phyloP scores from a whole-genome alignment of 2,329 filamentous ascomycete species.

The Aspergillus aculeatus region DNA sequence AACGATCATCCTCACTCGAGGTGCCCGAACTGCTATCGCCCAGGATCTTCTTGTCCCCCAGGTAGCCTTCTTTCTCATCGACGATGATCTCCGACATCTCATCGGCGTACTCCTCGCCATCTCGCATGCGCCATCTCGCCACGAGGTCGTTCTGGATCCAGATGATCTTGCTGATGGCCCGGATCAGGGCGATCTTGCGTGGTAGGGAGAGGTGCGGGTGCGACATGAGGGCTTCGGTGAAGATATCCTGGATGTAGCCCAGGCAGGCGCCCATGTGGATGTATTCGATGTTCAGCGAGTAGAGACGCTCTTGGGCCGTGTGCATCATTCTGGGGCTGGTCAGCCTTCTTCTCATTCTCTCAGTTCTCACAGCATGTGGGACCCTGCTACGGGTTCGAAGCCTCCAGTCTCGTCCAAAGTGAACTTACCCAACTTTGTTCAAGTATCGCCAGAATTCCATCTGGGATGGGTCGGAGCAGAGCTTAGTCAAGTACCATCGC shows the following conservation, averaged over 20 bases:
- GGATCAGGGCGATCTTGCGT: constrained; percentile 70
- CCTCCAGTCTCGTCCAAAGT: too few relatives aligned
- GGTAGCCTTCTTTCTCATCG: constrained; percentile 62
- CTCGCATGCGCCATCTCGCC: constrained; percentile 75
- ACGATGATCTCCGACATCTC: constrained; percentile 43
- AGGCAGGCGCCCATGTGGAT: constrained; percentile 72
- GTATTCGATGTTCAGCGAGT: constrained; percentile 76
- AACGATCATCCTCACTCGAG: constrained; percentile 31
- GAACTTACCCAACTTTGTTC: constrained; percentile 71
- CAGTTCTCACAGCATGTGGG: background rate
- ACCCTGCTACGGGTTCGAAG: too few relatives aligned
- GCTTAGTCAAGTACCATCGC: constrained; percentile 70
- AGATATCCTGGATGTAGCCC: constrained; percentile 73
- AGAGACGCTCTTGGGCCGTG: constrained; percentile 68
- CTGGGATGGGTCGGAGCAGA: constrained; percentile 71
- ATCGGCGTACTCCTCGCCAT: constrained; percentile 61
- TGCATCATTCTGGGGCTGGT: constrained; percentile 65
- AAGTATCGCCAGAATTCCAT: constrained; percentile 82
- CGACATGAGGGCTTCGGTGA: constrained; percentile 72
- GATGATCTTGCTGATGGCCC: constrained; percentile 75
- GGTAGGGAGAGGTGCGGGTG: constrained; percentile 65
- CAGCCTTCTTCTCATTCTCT: background rate
- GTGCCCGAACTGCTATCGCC: constrained; percentile 29
- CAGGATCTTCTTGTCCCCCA: constrained; percentile 61
- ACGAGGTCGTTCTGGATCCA: constrained; percentile 89